Percentiles rank a stretch among this genome's conserved stretches.
Evolutionary conservation across 345 rosid species (phyloP).

Genomic region (Eucalyptus erythrocorys): DNA sequence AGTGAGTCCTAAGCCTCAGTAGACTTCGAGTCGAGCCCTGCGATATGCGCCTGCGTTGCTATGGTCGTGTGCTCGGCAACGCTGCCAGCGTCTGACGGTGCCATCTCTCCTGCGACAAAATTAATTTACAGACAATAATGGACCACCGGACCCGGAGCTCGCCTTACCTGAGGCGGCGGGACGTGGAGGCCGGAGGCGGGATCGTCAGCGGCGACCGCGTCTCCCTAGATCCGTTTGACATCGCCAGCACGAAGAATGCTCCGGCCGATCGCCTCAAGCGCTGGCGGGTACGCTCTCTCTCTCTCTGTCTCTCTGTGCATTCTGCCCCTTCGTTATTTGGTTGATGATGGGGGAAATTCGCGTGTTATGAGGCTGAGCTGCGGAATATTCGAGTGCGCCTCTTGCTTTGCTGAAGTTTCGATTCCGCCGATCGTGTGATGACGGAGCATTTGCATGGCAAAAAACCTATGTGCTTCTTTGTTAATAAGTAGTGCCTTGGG

Average conservation of each 20-base stretch:
- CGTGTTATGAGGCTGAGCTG: neutral
- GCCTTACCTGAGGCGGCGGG: conserved; percentile 18
- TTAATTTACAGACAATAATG: neutral
- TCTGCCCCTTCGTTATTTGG: neutral
- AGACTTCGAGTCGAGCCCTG: neutral
- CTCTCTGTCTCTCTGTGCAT: neutral
- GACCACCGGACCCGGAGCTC: conserved; percentile 17
- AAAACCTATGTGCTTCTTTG: neutral
- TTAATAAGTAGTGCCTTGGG: neutral
- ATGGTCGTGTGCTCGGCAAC: neutral
- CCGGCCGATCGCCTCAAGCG: conserved; percentile 58
- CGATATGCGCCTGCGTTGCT: neutral
- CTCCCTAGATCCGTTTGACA: conserved; percentile 41
- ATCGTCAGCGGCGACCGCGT: conserved; percentile 1
- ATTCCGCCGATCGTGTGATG: neutral
- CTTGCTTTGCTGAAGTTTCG: neutral
- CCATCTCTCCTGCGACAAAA: conserved; percentile 61
- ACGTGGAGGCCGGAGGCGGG: conserved; percentile 40
- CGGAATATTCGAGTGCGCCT: neutral
- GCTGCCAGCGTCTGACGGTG: conserved; percentile 19
- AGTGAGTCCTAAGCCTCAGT: no score
- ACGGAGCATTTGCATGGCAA: neutral
- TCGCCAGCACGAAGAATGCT: conserved; percentile 68
- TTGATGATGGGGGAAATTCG: neutral
- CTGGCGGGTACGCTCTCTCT: conserved; percentile 58